phyloP scores from a whole-genome alignment of 495 filamentous ascomycete species.

The Penicillium canariense region DNA sequence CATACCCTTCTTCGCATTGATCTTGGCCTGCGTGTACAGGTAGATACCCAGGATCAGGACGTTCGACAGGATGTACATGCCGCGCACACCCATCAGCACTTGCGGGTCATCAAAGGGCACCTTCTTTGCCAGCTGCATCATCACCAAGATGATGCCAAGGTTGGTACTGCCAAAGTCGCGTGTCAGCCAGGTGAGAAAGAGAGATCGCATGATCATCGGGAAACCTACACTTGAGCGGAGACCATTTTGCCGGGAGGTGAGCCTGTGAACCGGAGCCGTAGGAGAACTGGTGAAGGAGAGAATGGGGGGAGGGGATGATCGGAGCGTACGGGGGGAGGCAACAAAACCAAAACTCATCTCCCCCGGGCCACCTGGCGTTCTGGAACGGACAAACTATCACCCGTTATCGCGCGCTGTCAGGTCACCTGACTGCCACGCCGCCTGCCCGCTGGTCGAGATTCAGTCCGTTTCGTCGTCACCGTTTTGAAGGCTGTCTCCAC shows the following conservation, averaged over 20 bases:
- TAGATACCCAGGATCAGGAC: constrained; percentile 81
- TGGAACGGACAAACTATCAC: constrained; percentile 12
- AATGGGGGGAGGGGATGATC: neutral
- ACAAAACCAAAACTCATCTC: constrained; percentile 25
- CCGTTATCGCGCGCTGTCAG: neutral
- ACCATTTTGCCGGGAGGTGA: constrained; percentile 40
- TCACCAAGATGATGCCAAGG: constrained; percentile 88
- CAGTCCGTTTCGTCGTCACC: neutral
- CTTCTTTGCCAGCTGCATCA: constrained; percentile 98
- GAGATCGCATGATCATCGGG: neutral
- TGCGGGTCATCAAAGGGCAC: constrained; percentile 91
- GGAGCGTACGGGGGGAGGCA: constrained; percentile 25
- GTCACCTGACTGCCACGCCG: constrained; percentile 1
- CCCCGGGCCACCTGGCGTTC: constrained; percentile 26
- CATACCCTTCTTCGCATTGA: constrained; percentile 94
- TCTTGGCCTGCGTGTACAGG: constrained; percentile 74
- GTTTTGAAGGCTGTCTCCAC: neutral
- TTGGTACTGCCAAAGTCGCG: constrained; percentile 65
- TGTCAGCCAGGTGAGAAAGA: neutral
- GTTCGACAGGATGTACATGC: constrained; percentile 81
- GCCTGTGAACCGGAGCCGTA: constrained; percentile 8
- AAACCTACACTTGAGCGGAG: constrained; percentile 45
- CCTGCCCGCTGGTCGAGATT: neutral
- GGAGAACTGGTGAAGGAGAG: constrained; percentile 13
- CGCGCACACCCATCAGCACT: constrained; percentile 80